phyloP scores from a whole-genome alignment of 2,329 filamentous ascomycete species.

The Cladosporium cucumerinum region DNA sequence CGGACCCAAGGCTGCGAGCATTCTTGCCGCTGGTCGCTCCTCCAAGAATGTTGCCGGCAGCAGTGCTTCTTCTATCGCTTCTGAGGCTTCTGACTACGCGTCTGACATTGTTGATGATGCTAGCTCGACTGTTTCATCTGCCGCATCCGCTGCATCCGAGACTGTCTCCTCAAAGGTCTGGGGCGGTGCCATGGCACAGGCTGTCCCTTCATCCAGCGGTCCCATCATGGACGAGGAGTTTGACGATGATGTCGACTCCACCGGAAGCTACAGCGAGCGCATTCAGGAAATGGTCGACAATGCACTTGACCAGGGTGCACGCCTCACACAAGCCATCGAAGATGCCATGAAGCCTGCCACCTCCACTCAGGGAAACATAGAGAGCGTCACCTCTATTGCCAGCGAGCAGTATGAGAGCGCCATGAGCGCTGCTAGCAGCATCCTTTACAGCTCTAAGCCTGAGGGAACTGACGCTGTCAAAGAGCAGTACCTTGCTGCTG shows the following conservation, averaged over 20 bases:
- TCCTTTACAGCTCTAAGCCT: slow-evolving; percentile 46
- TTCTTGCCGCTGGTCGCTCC: slow-evolving; percentile 34
- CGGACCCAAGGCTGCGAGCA: slow-evolving; percentile 32
- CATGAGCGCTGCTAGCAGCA: slow-evolving; percentile 55
- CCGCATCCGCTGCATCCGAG: slow-evolving; percentile 17
- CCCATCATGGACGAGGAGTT: slow-evolving; percentile 49
- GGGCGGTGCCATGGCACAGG: slow-evolving; percentile 53
- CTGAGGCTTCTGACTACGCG: slow-evolving; percentile 25
- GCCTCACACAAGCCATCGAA: slow-evolving; percentile 54
- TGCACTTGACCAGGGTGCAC: slow-evolving; percentile 21
- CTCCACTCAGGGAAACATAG: slow-evolving; percentile 45
- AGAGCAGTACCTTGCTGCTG: slow-evolving; percentile 55
- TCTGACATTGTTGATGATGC: slow-evolving; percentile 22
- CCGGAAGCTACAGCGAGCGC: background rate
- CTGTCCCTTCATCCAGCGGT: slow-evolving; percentile 45
- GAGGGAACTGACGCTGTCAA: slow-evolving; percentile 51
- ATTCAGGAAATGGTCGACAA: slow-evolving; percentile 4
- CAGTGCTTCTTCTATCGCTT: slow-evolving; percentile 23
- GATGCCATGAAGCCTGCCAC: slow-evolving; percentile 50
- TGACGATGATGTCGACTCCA: slow-evolving; percentile 36
- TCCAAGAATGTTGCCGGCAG: slow-evolving; percentile 29
- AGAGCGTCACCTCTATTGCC: slow-evolving; percentile 45
- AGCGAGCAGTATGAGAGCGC: slow-evolving; percentile 57
- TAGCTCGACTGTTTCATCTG: slow-evolving; percentile 28
- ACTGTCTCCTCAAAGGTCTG: slow-evolving; percentile 46